Evolutionary conservation across 345 rosid genomes (phyloP).

Genomic region (Microcos paniculata): DNA sequence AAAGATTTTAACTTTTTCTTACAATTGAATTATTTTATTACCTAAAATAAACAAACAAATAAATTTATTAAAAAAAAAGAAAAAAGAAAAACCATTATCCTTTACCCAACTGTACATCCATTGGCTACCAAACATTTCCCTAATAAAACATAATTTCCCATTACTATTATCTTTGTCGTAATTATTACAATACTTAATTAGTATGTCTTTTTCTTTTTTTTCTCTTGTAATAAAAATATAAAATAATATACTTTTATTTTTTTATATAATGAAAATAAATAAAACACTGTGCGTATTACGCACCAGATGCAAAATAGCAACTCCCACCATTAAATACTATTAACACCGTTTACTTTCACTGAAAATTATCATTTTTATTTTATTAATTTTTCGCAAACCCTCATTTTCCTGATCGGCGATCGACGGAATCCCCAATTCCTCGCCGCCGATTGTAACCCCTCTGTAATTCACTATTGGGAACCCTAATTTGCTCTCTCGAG

Average conservation of each 20-base stretch:
- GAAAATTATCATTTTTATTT: slow-evolving; percentile 47
- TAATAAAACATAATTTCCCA: neutral
- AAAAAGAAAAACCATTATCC: neutral
- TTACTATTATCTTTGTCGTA: neutral
- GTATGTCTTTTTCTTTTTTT: neutral
- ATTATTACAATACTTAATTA: neutral
- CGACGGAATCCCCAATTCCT: slow-evolving; percentile 38
- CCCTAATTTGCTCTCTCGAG: slow-evolving; percentile 16
- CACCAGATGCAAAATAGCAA: slow-evolving; percentile 31
- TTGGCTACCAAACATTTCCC: slow-evolving; percentile 24
- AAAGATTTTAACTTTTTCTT: neutral
- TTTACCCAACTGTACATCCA: slow-evolving; percentile 9
- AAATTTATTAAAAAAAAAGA: neutral
- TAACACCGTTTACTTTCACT: slow-evolving; percentile 47
- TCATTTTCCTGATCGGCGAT: slow-evolving; percentile 42
- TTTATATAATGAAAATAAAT: neutral
- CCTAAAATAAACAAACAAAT: slow-evolving; percentile 3
- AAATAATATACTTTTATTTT: neutral
- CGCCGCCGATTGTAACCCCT: slow-evolving; percentile 40
- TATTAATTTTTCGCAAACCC: slow-evolving; percentile 18
- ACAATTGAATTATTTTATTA: neutral
- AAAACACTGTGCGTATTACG: slow-evolving; percentile 27
- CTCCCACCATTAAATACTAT: slow-evolving; percentile 43
- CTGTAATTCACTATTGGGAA: slow-evolving; percentile 12
- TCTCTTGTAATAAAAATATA: neutral